A percentile compares a stretch with the other conserved stretches of the same genome.
phyloP scores from a whole-genome alignment of 257 asterid species.

The Scutellaria minor region DNA sequence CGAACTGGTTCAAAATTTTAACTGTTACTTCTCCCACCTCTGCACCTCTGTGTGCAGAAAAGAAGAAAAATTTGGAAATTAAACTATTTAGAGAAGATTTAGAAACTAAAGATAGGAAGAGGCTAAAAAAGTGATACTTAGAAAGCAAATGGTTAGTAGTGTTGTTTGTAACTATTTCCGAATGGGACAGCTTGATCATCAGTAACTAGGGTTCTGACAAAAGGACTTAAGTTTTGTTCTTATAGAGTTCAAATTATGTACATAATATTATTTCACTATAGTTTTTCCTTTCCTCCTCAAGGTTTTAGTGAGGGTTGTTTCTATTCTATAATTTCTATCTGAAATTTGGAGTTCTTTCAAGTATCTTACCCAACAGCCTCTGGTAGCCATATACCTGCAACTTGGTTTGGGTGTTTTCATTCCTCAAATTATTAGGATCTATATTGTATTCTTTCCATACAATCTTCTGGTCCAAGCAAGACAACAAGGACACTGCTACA shows the following conservation, averaged over 20 bases:
- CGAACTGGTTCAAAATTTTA: slow-evolving; percentile 2
- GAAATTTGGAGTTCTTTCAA: slow-evolving; percentile 21
- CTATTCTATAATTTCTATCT: not conserved
- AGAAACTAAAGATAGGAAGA: slow-evolving; percentile 12
- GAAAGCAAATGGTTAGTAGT: slow-evolving; percentile 1
- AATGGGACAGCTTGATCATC: slow-evolving; percentile 11
- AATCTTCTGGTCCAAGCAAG: not conserved
- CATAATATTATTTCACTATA: not conserved
- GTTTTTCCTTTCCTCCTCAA: not conserved
- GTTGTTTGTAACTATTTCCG: not conserved
- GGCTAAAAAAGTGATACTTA: not conserved
- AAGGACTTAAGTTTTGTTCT: not conserved
- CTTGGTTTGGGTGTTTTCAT: not conserved
- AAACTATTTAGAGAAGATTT: not conserved
- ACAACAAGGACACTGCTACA: slow-evolving; percentile 5
- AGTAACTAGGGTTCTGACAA: not conserved
- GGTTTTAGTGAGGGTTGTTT: not conserved
- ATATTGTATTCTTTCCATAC: too few species aligned
- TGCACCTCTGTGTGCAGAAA: not conserved
- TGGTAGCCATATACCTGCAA: not conserved
- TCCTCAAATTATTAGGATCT: not conserved
- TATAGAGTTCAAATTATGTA: slow-evolving; percentile 8
- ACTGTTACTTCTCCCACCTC: slow-evolving; percentile 24
- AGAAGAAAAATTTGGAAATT: slow-evolving; percentile 5
- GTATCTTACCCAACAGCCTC: not conserved